phyloP scores from a whole-genome alignment of 768 basidiomycete genomes.

The Collybia mongolica region DNA sequence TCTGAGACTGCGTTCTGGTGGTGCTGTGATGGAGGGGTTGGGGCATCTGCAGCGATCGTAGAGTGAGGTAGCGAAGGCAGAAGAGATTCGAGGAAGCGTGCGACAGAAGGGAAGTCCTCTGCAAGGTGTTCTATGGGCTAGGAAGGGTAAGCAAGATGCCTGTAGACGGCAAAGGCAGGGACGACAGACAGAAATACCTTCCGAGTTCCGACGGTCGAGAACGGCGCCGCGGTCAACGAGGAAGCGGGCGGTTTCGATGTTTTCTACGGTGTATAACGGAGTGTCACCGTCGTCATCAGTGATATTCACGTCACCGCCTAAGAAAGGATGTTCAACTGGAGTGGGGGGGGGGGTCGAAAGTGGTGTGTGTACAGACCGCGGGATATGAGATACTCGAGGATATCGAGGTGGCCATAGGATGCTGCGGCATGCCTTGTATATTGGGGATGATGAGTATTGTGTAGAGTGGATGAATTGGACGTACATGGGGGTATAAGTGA shows the following conservation, averaged over 20 bases:
- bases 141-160: conserved; percentile 8
- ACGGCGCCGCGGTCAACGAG: conserved; percentile 79
- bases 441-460: conserved; percentile 12
- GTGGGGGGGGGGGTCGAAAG: conserved; percentile 4
- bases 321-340: conserved; percentile 8
- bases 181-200: conserved; percentile 77
- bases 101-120: conserved; percentile 71
- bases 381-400: conserved; percentile 77
- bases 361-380: conserved; percentile 42
- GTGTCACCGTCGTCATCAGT: conserved; percentile 89
- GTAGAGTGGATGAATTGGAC: conserved; percentile 17
- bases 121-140: conserved; percentile 70
- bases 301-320: conserved; percentile 87
- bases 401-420: conserved; percentile 79
- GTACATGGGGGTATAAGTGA: conserved; percentile 84
- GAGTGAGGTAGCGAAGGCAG: conserved; percentile 9
- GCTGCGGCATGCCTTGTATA: conserved; percentile 86
- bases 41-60: conserved; percentile 13
- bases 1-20: conserved; percentile 71
- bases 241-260: conserved; percentile 71
- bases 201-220: conserved; percentile 58
- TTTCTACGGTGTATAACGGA: conserved; percentile 88
- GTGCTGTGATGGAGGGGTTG: conserved; percentile 53
- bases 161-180: neutral
- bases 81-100: conserved; percentile 55